Percentiles rank a stretch among this genome's conserved stretches.
Evolutionary conservation across 108 stramenopile species (phyloP).

Genomic region (Cylindrotheca fusiformis): DNA sequence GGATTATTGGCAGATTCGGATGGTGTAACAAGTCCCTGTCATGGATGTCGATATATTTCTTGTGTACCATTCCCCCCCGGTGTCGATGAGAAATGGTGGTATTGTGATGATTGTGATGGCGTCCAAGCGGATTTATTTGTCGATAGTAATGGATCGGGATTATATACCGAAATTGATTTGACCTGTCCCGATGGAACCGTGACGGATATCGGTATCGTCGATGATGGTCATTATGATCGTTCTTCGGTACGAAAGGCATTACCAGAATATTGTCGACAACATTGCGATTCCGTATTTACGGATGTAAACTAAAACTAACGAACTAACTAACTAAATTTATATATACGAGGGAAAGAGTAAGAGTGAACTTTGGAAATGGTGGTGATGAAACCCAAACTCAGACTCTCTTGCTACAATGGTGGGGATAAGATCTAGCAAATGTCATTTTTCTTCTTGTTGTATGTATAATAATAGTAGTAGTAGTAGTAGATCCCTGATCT

Average conservation of each 20-base stretch:
- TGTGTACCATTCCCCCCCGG: constrained; percentile 87
- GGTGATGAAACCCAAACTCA: too few relatives aligned
- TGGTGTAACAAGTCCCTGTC: constrained; percentile 74
- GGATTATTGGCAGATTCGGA: constrained; percentile 60
- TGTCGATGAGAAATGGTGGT: constrained; percentile 89
- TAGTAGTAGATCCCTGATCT: too few relatives aligned
- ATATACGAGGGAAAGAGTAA: too few relatives aligned
- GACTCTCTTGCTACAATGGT: too few relatives aligned
- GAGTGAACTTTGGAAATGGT: too few relatives aligned
- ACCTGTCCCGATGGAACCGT: constrained; percentile 62
- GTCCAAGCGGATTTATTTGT: constrained; percentile 36
- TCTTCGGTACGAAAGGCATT: constrained; percentile 48
- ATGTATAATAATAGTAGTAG: too few relatives aligned
- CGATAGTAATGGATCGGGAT: constrained; percentile 6
- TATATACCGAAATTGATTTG: constrained; percentile 21
- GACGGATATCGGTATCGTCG: constrained; percentile 47
- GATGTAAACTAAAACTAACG: too few relatives aligned
- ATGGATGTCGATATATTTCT: constrained; percentile 60
- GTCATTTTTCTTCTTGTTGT: too few relatives aligned
- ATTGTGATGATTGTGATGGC: constrained; percentile 83
- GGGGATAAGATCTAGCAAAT: too few relatives aligned
- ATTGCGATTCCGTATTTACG: constrained; percentile 64
- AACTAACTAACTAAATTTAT: too few relatives aligned
- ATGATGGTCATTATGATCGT: constrained; percentile 46
- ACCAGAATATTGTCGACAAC: constrained; percentile 51